A percentile compares a stretch with the other conserved stretches of the same genome.
Conservation (phyloP, 1,284 basidiomycete genomes). For the Sporisorium graminicola region DNA sequence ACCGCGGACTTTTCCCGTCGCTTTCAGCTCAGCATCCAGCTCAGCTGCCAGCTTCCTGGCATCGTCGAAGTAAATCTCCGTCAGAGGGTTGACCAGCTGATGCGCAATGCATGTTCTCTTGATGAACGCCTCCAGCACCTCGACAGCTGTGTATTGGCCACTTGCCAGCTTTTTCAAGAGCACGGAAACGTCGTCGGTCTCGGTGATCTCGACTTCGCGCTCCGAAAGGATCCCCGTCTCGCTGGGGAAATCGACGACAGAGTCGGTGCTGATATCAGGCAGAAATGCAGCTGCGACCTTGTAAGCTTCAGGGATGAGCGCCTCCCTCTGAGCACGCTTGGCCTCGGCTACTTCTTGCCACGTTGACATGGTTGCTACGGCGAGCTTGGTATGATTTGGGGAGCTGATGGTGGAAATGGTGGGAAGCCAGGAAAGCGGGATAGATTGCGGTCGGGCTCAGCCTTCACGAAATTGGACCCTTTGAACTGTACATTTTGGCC, state of each 20-base stretch:
- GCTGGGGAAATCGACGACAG: slow-evolving; percentile 41
- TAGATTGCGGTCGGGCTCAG: neutral
- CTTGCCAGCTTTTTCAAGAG: slow-evolving; percentile 74
- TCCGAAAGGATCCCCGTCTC: slow-evolving; percentile 37
- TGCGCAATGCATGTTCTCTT: slow-evolving; percentile 85
- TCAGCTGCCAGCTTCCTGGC: slow-evolving; percentile 75
- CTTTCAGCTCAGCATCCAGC: slow-evolving; percentile 74
- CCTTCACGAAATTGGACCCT: neutral
- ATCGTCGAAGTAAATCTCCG: slow-evolving; percentile 77
- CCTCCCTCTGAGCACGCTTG: slow-evolving; percentile 46
- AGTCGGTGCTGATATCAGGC: slow-evolving; percentile 28
- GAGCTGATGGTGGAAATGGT: neutral
- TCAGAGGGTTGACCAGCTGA: slow-evolving; percentile 76
- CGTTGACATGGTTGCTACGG: slow-evolving; percentile 17
- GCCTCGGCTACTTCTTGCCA: slow-evolving; percentile 45
- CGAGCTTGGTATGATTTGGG: neutral
- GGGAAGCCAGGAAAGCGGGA: neutral
- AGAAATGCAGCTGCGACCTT: slow-evolving; percentile 26
- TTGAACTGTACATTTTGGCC: too few relatives aligned
- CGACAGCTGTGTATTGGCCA: slow-evolving; percentile 76
- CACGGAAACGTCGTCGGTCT: slow-evolving; percentile 70
- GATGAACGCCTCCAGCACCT: slow-evolving; percentile 80
- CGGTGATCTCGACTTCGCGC: slow-evolving; percentile 52
- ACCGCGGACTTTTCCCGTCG: slow-evolving; percentile 73
- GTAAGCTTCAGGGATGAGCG: slow-evolving; percentile 44